Conservation (phyloP, 2,329 filamentous ascomycete species). For the Leptosphaerulina australis region DNA sequence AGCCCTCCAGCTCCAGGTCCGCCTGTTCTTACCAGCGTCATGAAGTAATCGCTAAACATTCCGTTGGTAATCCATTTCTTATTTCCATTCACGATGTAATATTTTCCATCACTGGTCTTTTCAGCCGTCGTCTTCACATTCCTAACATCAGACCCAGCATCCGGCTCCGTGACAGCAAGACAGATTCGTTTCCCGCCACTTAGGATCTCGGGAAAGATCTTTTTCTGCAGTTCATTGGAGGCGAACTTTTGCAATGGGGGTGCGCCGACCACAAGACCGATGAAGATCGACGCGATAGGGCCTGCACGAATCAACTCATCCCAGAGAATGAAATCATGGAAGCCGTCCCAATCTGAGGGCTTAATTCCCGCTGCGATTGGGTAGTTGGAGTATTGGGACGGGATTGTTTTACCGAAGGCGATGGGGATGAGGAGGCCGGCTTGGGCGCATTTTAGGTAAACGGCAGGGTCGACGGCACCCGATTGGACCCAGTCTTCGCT, state of each 20-base stretch:
- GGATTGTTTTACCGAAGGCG: slow-evolving; percentile 39
- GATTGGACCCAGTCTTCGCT: slow-evolving; percentile 37
- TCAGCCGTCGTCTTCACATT: slow-evolving; percentile 35
- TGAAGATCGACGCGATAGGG: slow-evolving; percentile 34
- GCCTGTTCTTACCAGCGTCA: slow-evolving; percentile 42
- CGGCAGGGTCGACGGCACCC: slow-evolving; percentile 31
- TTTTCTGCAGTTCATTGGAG: slow-evolving; percentile 26
- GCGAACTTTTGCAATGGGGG: slow-evolving; percentile 37
- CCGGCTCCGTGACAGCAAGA: slow-evolving; percentile 40
- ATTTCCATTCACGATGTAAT: slow-evolving; percentile 49
- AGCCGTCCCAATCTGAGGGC: slow-evolving; percentile 45
- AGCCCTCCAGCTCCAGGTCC: slow-evolving; percentile 37
- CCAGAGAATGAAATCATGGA: slow-evolving; percentile 47
- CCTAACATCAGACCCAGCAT: slow-evolving; percentile 38
- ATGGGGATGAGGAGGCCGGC: slow-evolving; percentile 42
- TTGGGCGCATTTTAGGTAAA: slow-evolving; percentile 37
- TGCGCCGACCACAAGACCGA: slow-evolving; percentile 40
- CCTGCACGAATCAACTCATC: slow-evolving; percentile 44
- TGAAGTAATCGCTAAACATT: slow-evolving; percentile 45
- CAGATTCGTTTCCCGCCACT: slow-evolving; percentile 39
- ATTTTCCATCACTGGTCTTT: slow-evolving; percentile 32
- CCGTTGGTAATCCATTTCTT: slow-evolving; percentile 50
- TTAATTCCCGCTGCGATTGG: slow-evolving; percentile 59
- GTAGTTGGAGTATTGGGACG: slow-evolving; percentile 33
- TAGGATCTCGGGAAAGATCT: slow-evolving; percentile 39